phyloP scores from a whole-genome alignment of 2,329 filamentous ascomycete genomes.

The Microcyclosporella mali region DNA sequence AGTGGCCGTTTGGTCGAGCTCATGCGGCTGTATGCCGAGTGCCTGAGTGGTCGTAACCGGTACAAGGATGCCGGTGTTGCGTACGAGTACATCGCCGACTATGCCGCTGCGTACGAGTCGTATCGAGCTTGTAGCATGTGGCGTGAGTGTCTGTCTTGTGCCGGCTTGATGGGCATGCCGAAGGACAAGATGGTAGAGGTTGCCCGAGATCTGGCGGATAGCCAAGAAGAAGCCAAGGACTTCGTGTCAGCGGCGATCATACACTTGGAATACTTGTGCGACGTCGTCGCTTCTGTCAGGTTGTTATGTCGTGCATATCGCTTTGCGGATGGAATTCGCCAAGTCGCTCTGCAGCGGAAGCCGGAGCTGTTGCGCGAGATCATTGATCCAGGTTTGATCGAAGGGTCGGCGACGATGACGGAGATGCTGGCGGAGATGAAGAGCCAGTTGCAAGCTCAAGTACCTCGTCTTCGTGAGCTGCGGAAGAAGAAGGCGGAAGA shows the following conservation, averaged over 20 bases:
- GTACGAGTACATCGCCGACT: constrained; percentile 78
- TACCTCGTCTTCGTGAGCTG: constrained; percentile 78
- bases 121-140: constrained; percentile 83
- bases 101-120: constrained; percentile 67
- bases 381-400: constrained; percentile 72
- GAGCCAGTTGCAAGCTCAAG: constrained; percentile 72
- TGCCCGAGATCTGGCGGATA: constrained; percentile 69
- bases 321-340: constrained; percentile 82
- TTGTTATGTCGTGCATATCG: constrained; percentile 79
- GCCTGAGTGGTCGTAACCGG: constrained; percentile 67
- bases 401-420: constrained; percentile 74
- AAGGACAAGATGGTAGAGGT: constrained; percentile 58
- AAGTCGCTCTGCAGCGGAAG: constrained; percentile 57
- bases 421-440: constrained; percentile 94
- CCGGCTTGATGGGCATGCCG: constrained; percentile 61
- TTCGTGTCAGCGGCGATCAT: constrained; percentile 74
- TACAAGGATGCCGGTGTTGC: constrained; percentile 82
- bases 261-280: constrained; percentile 71
- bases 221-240: constrained; percentile 76
- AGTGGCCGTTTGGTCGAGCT: constrained; percentile 58
- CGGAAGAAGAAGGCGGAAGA: constrained; percentile 75
- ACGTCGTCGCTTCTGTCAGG: constrained; percentile 63
- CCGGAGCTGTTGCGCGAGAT: constrained; percentile 59
- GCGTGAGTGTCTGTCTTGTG: constrained; percentile 82
- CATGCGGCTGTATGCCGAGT: constrained; percentile 70